These are phyloP conservation scores for Phytophthora colocasiae DNA, from an alignment of 352 stramenopile species.

Conservation along the genomic window DNA sequence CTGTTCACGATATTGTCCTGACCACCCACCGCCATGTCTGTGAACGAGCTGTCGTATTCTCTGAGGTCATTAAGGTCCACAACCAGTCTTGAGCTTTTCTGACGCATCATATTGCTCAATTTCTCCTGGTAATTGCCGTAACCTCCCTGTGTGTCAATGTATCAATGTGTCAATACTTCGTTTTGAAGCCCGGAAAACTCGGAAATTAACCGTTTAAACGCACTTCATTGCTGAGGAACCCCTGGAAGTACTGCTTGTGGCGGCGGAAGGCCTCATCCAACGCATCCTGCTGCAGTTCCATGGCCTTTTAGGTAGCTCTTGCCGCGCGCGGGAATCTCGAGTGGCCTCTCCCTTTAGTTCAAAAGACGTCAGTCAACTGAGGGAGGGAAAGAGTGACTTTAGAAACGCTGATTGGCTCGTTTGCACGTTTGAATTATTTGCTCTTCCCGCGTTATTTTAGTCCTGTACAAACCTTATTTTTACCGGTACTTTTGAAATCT, in stretches of 20 bases:
- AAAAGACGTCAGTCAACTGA: constrained; percentile 12
- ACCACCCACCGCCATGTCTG: constrained; percentile 52
- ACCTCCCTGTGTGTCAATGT: constrained; percentile 52
- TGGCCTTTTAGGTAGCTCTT: constrained; percentile 33
- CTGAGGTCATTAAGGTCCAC: constrained; percentile 93
- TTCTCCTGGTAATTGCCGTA: constrained; percentile 86
- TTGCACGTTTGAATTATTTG: constrained; percentile 26
- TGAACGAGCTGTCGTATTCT: constrained; percentile 90
- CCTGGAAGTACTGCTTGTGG: constrained; percentile 90
- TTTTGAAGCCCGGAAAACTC: not conserved
- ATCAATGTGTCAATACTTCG: constrained; percentile 6
- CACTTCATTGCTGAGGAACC: constrained; percentile 84
- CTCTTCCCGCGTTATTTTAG: constrained; percentile 9
- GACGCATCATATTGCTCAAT: constrained; percentile 82
- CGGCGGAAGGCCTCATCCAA: constrained; percentile 87
- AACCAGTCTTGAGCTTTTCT: constrained; percentile 75
- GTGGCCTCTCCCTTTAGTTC: constrained; percentile 25
- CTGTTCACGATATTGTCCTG: constrained; percentile 84
- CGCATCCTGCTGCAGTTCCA: constrained; percentile 87
- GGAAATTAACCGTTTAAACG: constrained; percentile 16
- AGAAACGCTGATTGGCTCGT: constrained; percentile 4
- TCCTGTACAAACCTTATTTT: not conserved
- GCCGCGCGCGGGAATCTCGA: constrained; percentile 38
- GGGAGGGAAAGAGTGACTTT: constrained; percentile 8
- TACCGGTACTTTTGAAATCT: constrained; percentile 14